Evolutionary conservation across 305 asterid species (phyloP).

Genomic region (Caryopteris hybrid): DNA sequence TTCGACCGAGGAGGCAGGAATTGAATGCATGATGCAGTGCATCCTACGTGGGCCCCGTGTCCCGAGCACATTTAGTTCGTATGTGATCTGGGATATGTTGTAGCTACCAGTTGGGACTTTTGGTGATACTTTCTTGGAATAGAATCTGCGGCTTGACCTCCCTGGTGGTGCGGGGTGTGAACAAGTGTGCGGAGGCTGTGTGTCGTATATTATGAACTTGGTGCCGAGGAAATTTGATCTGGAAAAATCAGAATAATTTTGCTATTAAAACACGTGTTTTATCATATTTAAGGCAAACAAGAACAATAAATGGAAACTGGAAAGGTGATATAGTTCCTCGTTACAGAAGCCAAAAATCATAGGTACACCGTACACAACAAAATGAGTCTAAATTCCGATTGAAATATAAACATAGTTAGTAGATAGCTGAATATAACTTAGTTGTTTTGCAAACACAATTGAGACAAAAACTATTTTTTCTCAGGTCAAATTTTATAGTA

Average conservation of each 20-base stretch:
- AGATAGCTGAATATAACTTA: too few species aligned
- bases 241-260: constrained; percentile 15
- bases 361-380: too few species aligned
- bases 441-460: too few species aligned
- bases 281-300: too few species aligned
- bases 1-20: constrained; percentile 71
- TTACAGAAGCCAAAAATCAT: too few species aligned
- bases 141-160: constrained; percentile 66
- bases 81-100: constrained; percentile 68
- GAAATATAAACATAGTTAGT: too few species aligned
- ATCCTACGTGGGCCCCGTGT: constrained; percentile 90
- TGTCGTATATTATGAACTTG: constrained; percentile 78
- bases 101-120: constrained; percentile 75
- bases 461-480: too few species aligned
- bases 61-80: constrained; percentile 86
- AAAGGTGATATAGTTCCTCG: too few species aligned
- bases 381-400: too few species aligned
- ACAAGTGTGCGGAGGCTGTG: constrained; percentile 54
- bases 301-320: too few species aligned
- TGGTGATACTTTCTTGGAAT: constrained; percentile 79
- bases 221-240: constrained; percentile 94
- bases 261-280: too few species aligned
- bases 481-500: too few species aligned
- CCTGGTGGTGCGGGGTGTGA: constrained; percentile 51
- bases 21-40: constrained; percentile 84